These are phyloP conservation scores for Piloderma croceum DNA, from an alignment of 768 basidiomycete genomes.

Conservation along the genomic window DNA sequence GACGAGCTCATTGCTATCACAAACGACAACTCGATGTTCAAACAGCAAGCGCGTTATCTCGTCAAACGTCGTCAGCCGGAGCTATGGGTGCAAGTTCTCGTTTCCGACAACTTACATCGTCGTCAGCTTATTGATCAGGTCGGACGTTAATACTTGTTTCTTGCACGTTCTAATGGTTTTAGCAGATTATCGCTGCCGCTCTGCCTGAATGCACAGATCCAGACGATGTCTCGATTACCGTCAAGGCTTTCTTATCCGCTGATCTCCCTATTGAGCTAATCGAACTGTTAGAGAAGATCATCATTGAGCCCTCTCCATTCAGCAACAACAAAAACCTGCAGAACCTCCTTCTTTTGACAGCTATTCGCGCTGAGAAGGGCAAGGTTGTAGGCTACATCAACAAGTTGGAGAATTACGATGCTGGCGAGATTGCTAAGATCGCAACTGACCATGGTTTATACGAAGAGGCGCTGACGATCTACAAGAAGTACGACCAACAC, in stretches of 20 bases:
- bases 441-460: constrained; percentile 93
- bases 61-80: constrained; percentile 94
- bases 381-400: constrained; percentile 98
- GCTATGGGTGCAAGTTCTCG: constrained; percentile 93
- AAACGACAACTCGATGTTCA: constrained; percentile 99
- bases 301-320: constrained; percentile 95
- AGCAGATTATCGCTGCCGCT: constrained; percentile 86
- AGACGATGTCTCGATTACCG: constrained; percentile 96
- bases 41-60: constrained; percentile 97
- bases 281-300: constrained; percentile 96
- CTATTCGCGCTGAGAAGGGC: constrained; percentile 96
- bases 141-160: constrained; percentile 13
- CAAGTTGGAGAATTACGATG: constrained; percentile 93
- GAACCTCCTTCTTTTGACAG: constrained; percentile 90
- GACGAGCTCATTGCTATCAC: constrained; percentile 96
- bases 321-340: constrained; percentile 96
- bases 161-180: constrained; percentile 13
- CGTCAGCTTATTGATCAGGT: constrained; percentile 93
- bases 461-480: constrained; percentile 95
- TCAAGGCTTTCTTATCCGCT: constrained; percentile 96
- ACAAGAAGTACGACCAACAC: constrained; percentile 95
- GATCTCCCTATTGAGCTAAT: constrained; percentile 97
- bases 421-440: constrained; percentile 91
- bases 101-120: constrained; percentile 84
- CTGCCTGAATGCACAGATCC: constrained; percentile 96